Base-by-base conservation (phyloP, 176 grass and related monocot genomes). In the Raddia guianensis region DNA sequence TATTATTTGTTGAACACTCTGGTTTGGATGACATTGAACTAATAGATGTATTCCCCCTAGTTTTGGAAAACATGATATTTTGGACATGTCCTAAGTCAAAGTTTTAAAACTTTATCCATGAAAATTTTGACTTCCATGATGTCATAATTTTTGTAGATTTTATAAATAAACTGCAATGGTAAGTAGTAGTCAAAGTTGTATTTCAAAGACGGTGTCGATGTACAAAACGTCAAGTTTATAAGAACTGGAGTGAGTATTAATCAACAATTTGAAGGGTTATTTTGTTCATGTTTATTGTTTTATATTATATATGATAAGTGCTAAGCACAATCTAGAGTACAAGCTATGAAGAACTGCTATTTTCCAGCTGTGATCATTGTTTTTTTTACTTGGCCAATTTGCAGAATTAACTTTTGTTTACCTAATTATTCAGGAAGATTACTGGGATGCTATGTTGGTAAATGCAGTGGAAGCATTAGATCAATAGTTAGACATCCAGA, bases 401-500 rank as follows among this genome's bases (percentile, higher is more conserved):
- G 6, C 40, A 43, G 35, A 60, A 42, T 80, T 32, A 64, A 61
- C 40, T 6, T 63, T 42, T 46, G 12, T 16, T 60, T 49, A 42
- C 0, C 35, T 7, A 13, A 11, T 59, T 35, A 72, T 78, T 13
- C 84, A 99, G 97, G 97, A 69, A 99, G 88, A 90, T 80, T 99
- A 81, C 3, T 96, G 16, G 97, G 97, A 55, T 93, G 90, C 82
- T 99, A 86, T 89, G 70, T 88, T 87, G 93, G 97, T 70, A 99
- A 93, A 83, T 99, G 97, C 79, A 87, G 90, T 85, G 97, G 93
- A 84, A 99, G 93, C 66, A 99, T 99, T 81, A 95, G 97, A 93
- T 96, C 91, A 10, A 96, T 99, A 62, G 82, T 82, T 57, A 93
- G 89, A 52, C 97, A 99, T 87, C 93, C 87, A 33, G 73, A 93